phyloP scores from a whole-genome alignment of 139 green algal genomes.

The Chlamydomonas sp. region DNA sequence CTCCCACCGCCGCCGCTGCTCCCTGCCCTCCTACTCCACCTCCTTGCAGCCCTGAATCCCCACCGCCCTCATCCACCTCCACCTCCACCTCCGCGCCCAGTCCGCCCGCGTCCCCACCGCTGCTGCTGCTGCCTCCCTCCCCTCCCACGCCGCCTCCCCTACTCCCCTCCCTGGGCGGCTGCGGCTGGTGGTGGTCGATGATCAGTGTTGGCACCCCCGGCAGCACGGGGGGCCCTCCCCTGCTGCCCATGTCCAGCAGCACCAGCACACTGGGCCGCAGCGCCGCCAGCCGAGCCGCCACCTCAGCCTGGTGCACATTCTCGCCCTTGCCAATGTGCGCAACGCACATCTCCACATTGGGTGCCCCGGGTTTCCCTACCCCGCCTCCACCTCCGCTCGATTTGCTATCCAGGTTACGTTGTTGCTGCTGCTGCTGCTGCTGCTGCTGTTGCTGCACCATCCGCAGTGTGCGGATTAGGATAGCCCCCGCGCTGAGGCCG shows the following conservation, averaged over 20 bases:
- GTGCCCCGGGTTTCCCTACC: too few relatives aligned
- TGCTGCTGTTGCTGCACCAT: background rate
- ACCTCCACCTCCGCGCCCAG: too few relatives aligned
- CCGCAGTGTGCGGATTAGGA: background rate
- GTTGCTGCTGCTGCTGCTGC: too few relatives aligned
- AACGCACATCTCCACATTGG: background rate
- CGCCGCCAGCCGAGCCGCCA: slow-evolving; percentile 13
- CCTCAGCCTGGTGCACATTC: slow-evolving; percentile 3
- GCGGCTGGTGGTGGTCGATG: slow-evolving; percentile 14
- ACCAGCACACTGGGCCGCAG: background rate
- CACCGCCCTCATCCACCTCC: too few relatives aligned
- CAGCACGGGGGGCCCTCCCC: background rate
- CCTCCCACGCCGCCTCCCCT: too few relatives aligned
- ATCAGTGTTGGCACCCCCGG: background rate
- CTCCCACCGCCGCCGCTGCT: too few relatives aligned
- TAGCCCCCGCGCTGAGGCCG: background rate
- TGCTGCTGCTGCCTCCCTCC: too few relatives aligned
- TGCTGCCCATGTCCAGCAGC: slow-evolving; percentile 8
- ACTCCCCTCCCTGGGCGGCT: background rate
- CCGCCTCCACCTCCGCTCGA: background rate
- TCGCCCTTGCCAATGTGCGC: slow-evolving; percentile 6
- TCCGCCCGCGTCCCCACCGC: too few relatives aligned
- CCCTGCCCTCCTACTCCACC: too few relatives aligned
- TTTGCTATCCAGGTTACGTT: too few relatives aligned
- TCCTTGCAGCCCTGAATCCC: too few relatives aligned